Evolutionary conservation across 2,329 filamentous ascomycete species (phyloP).

Genomic region (Clarireedia homoeocarpa): DNA sequence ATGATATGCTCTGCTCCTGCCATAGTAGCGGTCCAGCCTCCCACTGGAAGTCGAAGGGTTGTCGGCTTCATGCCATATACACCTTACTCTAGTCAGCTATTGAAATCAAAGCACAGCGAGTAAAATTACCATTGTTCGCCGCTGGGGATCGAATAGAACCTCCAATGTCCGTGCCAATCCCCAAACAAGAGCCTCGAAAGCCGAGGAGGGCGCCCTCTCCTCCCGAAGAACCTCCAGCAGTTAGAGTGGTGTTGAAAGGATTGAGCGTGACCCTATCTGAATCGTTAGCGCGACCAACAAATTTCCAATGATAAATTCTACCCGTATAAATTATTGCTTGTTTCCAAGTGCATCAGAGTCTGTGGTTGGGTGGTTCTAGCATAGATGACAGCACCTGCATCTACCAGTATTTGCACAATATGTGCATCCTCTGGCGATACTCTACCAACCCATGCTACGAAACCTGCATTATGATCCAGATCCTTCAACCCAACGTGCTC

Average conservation of each 20-base stretch:
- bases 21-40: slow-evolving; percentile 18
- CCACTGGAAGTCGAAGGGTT: slow-evolving; percentile 20
- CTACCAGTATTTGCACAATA: slow-evolving; percentile 38
- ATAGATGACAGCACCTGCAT: slow-evolving; percentile 44
- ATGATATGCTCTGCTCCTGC: slow-evolving; percentile 33
- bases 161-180: slow-evolving; percentile 47
- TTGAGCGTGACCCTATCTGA: slow-evolving; percentile 42
- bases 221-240: slow-evolving; percentile 45
- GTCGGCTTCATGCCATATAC: slow-evolving; percentile 29
- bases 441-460: slow-evolving; percentile 40
- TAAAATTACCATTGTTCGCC: slow-evolving; percentile 35
- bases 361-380: slow-evolving; percentile 47
- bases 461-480: slow-evolving; percentile 41
- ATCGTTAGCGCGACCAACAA: neutral
- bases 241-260: slow-evolving; percentile 43
- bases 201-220: slow-evolving; percentile 49
- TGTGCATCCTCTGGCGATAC: slow-evolving; percentile 38
- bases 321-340: slow-evolving; percentile 40
- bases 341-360: slow-evolving; percentile 46
- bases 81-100: slow-evolving; percentile 16
- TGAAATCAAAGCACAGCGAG: neutral
- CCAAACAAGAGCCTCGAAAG: slow-evolving; percentile 43
- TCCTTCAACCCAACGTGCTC: slow-evolving; percentile 45
- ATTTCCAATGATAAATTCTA: slow-evolving; percentile 13
- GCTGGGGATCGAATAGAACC: slow-evolving; percentile 41